Conservation (phyloP, 176 grass and related monocot genomes). For the Carex kokanica region DNA sequence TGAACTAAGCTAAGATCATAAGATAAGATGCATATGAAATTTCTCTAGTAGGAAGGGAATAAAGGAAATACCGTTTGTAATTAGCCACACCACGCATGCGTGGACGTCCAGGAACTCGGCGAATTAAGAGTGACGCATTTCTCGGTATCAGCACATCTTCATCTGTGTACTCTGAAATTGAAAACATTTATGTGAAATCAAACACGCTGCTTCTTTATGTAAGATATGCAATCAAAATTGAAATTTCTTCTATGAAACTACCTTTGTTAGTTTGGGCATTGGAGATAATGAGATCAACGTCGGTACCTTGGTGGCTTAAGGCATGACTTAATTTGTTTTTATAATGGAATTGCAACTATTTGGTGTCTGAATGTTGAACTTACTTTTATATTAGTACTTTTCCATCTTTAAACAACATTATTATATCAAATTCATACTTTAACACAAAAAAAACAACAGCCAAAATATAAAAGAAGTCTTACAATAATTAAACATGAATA, state of each 20-base stretch:
- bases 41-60: slow-evolving; percentile 36
- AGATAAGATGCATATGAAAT: slow-evolving; percentile 30
- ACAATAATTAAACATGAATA: no score
- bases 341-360: no score
- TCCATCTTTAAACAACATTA: no score
- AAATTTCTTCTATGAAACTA: slow-evolving; percentile 45
- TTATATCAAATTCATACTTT: no score
- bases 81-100: slow-evolving; percentile 74
- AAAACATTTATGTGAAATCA: slow-evolving; percentile 41
- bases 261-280: slow-evolving; percentile 96
- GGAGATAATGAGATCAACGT: slow-evolving; percentile 92
- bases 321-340: no score
- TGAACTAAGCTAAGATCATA: slow-evolving; percentile 8
- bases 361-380: no score
- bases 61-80: slow-evolving; percentile 66
- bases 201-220: neutral
- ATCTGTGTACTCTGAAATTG: slow-evolving; percentile 92
- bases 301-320: slow-evolving; percentile 40
- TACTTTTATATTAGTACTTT: no score
- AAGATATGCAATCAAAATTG: neutral
- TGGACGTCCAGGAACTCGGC: slow-evolving; percentile 77
- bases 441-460: no score
- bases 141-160: slow-evolving; percentile 93
- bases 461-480: no score
- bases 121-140: slow-evolving; percentile 95